These are phyloP conservation scores for Melanomma pulvis-pyrius DNA, from an alignment of 495 filamentous ascomycete genomes.

Conservation along the genomic window DNA sequence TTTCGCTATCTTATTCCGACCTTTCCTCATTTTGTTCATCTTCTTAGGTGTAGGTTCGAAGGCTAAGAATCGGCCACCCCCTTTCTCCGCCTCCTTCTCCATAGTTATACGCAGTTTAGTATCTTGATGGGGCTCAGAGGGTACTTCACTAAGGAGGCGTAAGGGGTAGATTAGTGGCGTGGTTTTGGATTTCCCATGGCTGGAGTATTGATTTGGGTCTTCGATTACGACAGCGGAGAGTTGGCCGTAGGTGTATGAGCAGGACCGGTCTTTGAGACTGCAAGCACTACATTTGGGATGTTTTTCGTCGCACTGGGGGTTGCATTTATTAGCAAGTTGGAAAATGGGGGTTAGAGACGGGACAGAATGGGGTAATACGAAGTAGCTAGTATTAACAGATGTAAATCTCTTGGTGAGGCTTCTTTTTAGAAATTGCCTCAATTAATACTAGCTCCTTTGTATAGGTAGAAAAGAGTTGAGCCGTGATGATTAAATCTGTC, in stretches of 20 bases:
- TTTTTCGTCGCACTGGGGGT: slow-evolving; percentile 10
- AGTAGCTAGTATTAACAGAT: too few species aligned
- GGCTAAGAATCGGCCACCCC: background rate
- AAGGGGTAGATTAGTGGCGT: background rate
- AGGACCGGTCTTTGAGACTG: slow-evolving; percentile 1
- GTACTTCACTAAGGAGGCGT: background rate
- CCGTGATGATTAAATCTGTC: too few species aligned
- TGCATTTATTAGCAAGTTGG: too few species aligned
- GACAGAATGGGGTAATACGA: background rate
- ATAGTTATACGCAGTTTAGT: background rate
- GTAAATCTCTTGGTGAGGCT: too few species aligned
- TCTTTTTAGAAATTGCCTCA: background rate
- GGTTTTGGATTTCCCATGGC: slow-evolving; percentile 5
- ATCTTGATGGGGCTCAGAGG: background rate
- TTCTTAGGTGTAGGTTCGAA: too few species aligned
- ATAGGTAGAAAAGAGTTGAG: too few species aligned
- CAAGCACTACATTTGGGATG: slow-evolving; percentile 13
- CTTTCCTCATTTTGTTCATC: too few species aligned
- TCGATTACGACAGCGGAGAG: background rate
- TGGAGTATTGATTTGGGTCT: slow-evolving; percentile 8
- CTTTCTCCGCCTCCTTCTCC: background rate
- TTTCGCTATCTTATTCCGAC: too few species aligned
- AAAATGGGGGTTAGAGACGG: too few species aligned
- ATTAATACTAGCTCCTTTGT: background rate
- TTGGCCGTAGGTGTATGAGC: slow-evolving; percentile 13